phyloP scores from a whole-genome alignment of 2,329 filamentous ascomycete species.

The Pleoardoris graminearum region DNA sequence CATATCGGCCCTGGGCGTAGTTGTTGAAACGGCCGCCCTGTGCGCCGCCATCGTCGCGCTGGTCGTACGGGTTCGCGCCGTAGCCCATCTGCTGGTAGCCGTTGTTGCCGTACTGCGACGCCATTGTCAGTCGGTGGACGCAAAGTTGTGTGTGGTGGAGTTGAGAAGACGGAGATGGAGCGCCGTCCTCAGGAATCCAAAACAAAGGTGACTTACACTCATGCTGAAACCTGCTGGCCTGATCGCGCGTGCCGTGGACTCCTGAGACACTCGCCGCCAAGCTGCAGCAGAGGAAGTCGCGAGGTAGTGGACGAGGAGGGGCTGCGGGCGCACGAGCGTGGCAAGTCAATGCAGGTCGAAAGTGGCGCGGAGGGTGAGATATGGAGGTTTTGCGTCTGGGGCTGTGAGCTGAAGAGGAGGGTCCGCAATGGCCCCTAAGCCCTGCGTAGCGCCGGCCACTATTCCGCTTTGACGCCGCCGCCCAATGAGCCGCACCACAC shows the following conservation, averaged over 20 bases:
- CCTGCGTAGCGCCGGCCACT: constrained; percentile 5
- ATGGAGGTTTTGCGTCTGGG: constrained; percentile 10
- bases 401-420: constrained; percentile 18
- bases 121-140: constrained; percentile 20
- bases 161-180: constrained; percentile 12
- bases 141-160: constrained; percentile 6
- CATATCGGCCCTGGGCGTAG: constrained; percentile 50
- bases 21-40: constrained; percentile 60
- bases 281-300: constrained; percentile 17
- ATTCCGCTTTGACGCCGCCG: constrained; percentile 8
- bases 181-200: constrained; percentile 6
- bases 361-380: constrained; percentile 5
- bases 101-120: constrained; percentile 47
- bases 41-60: constrained; percentile 41
- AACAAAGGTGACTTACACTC: constrained; percentile 40
- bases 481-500: too few species aligned
- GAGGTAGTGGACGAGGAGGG: background rate
- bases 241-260: constrained; percentile 25
- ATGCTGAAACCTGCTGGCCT: constrained; percentile 45
- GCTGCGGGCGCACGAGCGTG: background rate
- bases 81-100: constrained; percentile 48
- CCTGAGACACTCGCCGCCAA: constrained; percentile 39
- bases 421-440: constrained; percentile 9
- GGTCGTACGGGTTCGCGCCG: constrained; percentile 50
- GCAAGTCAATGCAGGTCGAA: constrained; percentile 11